Conservation (phyloP, 2,329 filamentous ascomycete genomes). For the Anthostomella pinea region DNA sequence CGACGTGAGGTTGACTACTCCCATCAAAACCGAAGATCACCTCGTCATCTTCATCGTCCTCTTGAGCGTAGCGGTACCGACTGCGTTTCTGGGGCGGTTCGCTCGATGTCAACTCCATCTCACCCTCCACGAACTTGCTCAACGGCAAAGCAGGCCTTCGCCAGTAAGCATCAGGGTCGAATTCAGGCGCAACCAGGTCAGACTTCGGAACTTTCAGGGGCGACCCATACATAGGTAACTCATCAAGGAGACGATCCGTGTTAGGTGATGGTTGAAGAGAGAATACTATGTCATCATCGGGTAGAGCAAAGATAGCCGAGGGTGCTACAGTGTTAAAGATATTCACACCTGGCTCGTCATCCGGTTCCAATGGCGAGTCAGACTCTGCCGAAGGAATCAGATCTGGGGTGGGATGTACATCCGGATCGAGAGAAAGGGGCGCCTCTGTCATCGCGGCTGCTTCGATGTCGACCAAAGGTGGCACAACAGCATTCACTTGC, state of each 20-base stretch:
- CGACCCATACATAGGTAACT: slow-evolving; percentile 76
- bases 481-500: slow-evolving; percentile 61
- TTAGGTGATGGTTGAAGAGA: slow-evolving; percentile 70
- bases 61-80: slow-evolving; percentile 76
- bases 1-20: slow-evolving; percentile 43
- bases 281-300: slow-evolving; percentile 78
- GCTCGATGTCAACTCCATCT: slow-evolving; percentile 66
- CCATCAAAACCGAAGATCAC: slow-evolving; percentile 35
- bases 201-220: slow-evolving; percentile 57
- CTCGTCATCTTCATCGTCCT: slow-evolving; percentile 56
- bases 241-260: slow-evolving; percentile 72
- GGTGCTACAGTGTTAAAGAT: slow-evolving; percentile 56
- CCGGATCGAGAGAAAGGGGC: slow-evolving; percentile 29
- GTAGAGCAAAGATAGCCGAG: slow-evolving; percentile 78
- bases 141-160: slow-evolving; percentile 75
- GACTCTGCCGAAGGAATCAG: slow-evolving; percentile 62
- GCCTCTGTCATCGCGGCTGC: slow-evolving; percentile 35
- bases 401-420: slow-evolving; percentile 62
- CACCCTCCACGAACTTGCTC: slow-evolving; percentile 82
- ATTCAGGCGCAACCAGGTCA: slow-evolving; percentile 55
- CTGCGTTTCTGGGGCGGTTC: slow-evolving; percentile 72
- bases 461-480: slow-evolving; percentile 37
- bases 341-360: slow-evolving; percentile 35
- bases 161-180: slow-evolving; percentile 69
- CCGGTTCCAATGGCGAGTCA: slow-evolving; percentile 50